Conservation (phyloP, 2,329 filamentous ascomycete species). For the Ophiostoma piceae region DNA sequence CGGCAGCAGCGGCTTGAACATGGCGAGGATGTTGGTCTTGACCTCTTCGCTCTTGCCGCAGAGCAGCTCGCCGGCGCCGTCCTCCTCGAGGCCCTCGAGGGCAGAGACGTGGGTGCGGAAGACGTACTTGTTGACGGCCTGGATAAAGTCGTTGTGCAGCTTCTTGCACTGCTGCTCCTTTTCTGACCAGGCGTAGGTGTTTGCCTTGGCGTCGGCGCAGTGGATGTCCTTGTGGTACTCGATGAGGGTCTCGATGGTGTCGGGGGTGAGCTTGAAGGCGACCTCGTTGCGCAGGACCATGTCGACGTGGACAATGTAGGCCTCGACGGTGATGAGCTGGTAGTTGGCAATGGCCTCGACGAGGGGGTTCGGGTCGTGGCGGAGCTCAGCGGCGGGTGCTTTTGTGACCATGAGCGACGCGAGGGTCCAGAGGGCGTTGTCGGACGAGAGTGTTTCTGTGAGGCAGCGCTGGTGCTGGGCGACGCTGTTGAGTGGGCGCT, state of each 20-base stretch:
- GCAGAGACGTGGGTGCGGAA: conserved; percentile 84
- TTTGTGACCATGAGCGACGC: conserved; percentile 91
- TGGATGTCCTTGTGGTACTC: conserved; percentile 96
- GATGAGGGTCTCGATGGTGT: conserved; percentile 87
- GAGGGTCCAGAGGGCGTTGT: conserved; percentile 90
- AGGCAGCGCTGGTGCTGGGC: conserved; percentile 93
- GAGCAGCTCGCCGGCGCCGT: conserved; percentile 88
- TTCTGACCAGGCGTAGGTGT: conserved; percentile 90
- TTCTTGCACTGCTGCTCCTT: conserved; percentile 97
- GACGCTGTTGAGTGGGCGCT: conserved; percentile 94
- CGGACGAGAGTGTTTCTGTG: conserved; percentile 84
- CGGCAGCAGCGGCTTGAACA: conserved; percentile 83
- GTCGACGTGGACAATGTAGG: conserved; percentile 97
- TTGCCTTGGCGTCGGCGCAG: conserved; percentile 82
- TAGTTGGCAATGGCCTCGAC: conserved; percentile 89
- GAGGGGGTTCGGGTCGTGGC: conserved; percentile 73
- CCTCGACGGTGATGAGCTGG: conserved; percentile 87
- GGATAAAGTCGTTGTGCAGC: conserved; percentile 91
- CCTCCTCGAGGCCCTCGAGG: conserved; percentile 92
- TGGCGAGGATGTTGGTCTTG: conserved; percentile 74
- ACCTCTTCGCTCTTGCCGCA: conserved; percentile 90
- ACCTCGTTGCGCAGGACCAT: conserved; percentile 98
- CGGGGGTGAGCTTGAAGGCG: conserved; percentile 92
- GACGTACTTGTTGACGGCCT: conserved; percentile 95
- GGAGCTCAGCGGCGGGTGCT: conserved; percentile 76